Evolutionary conservation across 495 filamentous ascomycete species (phyloP).

Genomic region (Aspergillus incahuasiensis): DNA sequence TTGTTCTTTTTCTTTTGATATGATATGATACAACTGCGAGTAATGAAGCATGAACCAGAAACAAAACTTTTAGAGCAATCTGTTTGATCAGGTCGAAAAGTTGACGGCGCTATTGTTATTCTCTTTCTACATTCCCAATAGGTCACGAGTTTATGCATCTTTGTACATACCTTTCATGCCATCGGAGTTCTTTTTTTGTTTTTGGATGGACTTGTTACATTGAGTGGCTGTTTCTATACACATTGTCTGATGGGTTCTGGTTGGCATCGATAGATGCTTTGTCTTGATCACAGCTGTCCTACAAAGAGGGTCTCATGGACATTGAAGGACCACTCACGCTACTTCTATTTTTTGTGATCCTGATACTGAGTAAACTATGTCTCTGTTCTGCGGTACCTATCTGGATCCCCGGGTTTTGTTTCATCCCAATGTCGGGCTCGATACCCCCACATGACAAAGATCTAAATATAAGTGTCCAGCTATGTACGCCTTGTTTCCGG

Average conservation of each 20-base stretch:
- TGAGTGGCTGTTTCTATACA: neutral
- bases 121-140: neutral
- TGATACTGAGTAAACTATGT: too few species aligned
- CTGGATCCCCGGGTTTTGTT: too few species aligned
- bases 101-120: constrained; percentile 8
- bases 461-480: neutral
- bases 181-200: constrained; percentile 2
- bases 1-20: neutral
- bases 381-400: too few species aligned
- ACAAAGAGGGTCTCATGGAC: too few species aligned
- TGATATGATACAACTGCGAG: neutral
- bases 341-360: too few species aligned
- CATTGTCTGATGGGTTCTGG: neutral
- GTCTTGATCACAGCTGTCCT: too few species aligned
- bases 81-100: constrained; percentile 3
- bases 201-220: neutral
- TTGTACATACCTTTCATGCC: constrained; percentile 7
- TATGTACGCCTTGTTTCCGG: too few species aligned
- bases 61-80: neutral
- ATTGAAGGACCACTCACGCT: too few species aligned
- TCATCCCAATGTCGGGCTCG: too few species aligned
- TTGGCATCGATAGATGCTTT: neutral
- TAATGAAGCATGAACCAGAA: constrained; percentile 10
- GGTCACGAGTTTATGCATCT: neutral
- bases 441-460: neutral